Evolutionary conservation across 371 early-diverging fungal genomes (phyloP), one percentile per base, ranked within the genome.

Genomic region (Nematocida ironsii): DNA sequence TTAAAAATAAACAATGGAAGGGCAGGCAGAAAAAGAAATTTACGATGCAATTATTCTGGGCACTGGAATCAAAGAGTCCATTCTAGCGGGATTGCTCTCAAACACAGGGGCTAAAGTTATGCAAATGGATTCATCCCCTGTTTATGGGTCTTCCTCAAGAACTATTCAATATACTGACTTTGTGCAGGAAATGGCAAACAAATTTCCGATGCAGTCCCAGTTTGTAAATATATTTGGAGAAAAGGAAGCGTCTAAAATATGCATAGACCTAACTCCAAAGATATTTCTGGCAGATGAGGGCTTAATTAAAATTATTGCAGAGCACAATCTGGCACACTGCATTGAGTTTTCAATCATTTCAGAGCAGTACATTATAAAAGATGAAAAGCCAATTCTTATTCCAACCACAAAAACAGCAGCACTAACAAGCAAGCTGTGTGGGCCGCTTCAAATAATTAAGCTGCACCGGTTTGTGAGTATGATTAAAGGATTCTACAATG

Each of bases 41-140:
- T 82, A 78, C 74, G 76, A 76, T 45, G 39, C 64, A 25, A 42
- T 75, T 27, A 82, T 82, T 69, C 48, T 82, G 44, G 99, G 99
- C 73, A 98, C 99, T 61, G 98, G 98, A 70, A 90, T 99, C 82
- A 94, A 96, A 86, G 98, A 99, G 89, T 97, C 97, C 89, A 93
- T 96, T 86, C 90, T 99, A 57, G 94, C 95, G n/a, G 95, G 95
- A 67, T 90, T 97, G 55, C 90, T 98, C 45, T 94, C 97, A 18
- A 92, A 95, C 55, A 94, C 96, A 84, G 94, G 94, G 82, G 95
- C 97, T 89, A 95, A 94, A 88, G 96, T 98, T 3, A 89, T 95
- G 73, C 95, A 94, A 83, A 92, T 98, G 89, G 99, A 99, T 87
- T 90, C 94, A 73, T 96, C 97, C 87, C 91, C 94, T 86, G 94